Evolutionary conservation across 192 early-diverging fungal species (phyloP), one percentile per base, ranked within the genome.

Genomic region (Dimargaris xerosporica): DNA sequence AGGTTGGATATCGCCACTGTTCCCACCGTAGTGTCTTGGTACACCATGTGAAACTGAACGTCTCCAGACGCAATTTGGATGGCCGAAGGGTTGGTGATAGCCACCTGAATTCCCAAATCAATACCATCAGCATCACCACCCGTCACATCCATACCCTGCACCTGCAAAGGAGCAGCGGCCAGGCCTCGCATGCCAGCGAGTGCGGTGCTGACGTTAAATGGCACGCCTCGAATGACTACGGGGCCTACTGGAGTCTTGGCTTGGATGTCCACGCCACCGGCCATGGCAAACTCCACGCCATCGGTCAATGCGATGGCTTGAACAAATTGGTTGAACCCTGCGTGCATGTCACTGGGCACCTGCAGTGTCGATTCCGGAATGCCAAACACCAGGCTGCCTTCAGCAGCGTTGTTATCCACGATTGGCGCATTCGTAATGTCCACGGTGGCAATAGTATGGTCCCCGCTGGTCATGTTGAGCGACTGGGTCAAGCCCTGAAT

Each of bases 111-210:
- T 21, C 65, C 65, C 56, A 82, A 45, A 3, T 68, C 43, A 26
- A 82, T 34, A 23, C 62, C 62, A n/a, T 60, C 58, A 39, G 58
- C 12, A 13, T 74, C 72, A 39, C 83, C 83, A 50, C 76, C 81
- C 19, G 68, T 73, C 51, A 84, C 78, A 59, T 75, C 75, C 63
- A 84, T 65, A 29, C 63, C 64, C 69, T 80, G 75, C 41, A 82
- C 76, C 5, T 73, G 58, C 13, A 78, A 70, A 44, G 76, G 77
- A 12, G 74, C 52, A 21, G 71, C 72, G 64, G 75, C 74, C 29
- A 85, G 66, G 25, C 79, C 77, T 55, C 77, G 78, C 39, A 85
- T 71, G 51, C 83, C 83, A 12, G 68, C 61, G 21, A 85, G 65
- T 48, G 60, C 21, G 23, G 79, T 73, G 34, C 70, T 67, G 17